Base-by-base conservation (phyloP, 768 basidiomycete genomes). In the Russula abietina region DNA sequence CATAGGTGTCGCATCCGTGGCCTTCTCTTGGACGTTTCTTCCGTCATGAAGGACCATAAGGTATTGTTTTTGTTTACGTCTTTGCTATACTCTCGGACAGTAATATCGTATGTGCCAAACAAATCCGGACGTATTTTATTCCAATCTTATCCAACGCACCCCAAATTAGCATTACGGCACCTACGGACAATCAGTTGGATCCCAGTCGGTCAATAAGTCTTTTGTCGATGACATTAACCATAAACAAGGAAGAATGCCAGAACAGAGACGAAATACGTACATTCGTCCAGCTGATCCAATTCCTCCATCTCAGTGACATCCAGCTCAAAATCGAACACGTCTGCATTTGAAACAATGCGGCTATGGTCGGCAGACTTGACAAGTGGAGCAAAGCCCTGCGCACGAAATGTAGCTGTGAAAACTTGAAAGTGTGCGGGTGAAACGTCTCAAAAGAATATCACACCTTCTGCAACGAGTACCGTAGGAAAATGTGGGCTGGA, bases 381-480 rank as follows among this genome's bases (percentile, higher is more conserved):
- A 0, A 90, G 74, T 1, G 85, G 83, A 33, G 87, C 75, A 67
- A 78, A 88, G 30, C 83, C 78, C 80, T 83, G 52, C 45, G 16
- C 22, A 57, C 33, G 39, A 54, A 54, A 55, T 16, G 55, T 59
- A 56, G 16, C 30, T 22, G 48, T 43, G 36, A 22, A 28, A 16
- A 11, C 10, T 33, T 36, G 12, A 36, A 24, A 38, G 33, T 32
- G 10, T 24, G 33, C 33, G 28, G 32, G 11, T 28, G 22, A 22
- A 46, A 43, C 26, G 36, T 39, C 22, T 32, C 14, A 49, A 41
- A 22, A 52, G 30, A 26, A 26, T 14, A 16, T 41, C 71, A 39
- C 65, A 84, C 89, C 77, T 88, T 87, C 72, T 93, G 88, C n/a
- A 93, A 73, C 12, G 84, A 86, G 71, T 84, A 91, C n/a, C 89